Evolutionary conservation across 108 stramenopile genomes (phyloP), one percentile per base, ranked within the genome.

Genomic region (Nitzschia sp.): DNA sequence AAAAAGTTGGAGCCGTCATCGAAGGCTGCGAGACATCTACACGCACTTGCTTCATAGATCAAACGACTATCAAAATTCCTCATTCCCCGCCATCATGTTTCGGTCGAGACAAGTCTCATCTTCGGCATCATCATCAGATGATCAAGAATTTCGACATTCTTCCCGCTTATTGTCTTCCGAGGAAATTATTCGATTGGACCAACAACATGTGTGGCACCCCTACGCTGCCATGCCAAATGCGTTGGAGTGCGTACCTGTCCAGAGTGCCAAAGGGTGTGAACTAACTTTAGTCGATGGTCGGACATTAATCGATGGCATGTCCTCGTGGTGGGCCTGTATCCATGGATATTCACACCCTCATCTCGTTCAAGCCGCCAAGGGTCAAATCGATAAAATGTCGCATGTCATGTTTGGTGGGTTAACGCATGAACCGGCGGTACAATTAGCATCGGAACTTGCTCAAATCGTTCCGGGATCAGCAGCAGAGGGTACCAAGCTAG

Each of bases 371-470:
- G 94, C 94, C 3, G 71, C 89, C 33, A 74, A 79, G 32, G 61
- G 79, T 33, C 88, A 90, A 56, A 69, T 86, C 13, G 73, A 73
- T 22, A 19, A 78, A 2, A 85, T 91, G 88, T 81, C 87, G 8
- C 94, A 95, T 68, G 83, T 95, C 68, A 95, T 95, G 94, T 95
- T 95, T 77, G 94, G 94, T 34, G 94, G 94, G 11, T 67, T 95
- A 30, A 92, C 94, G 0, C 94, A 95, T 72, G 69, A 72, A 36
- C 89, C 91, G 16, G 89, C 87, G 8, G 86, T 87, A 17, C 45
- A 63, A 47, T 55, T 93, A 52, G 85, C 86, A 16, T 41, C 61
- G 38, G 58, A 35, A 31, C 58, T 93, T 48, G 56, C 83, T 15
- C 54, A 77, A 26, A 46, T 75, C 15, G 25, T 63, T 16, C 66